These are phyloP conservation scores for Musa beccarii DNA, from an alignment of 176 grass and related monocot genomes.

Conservation along the genomic window DNA sequence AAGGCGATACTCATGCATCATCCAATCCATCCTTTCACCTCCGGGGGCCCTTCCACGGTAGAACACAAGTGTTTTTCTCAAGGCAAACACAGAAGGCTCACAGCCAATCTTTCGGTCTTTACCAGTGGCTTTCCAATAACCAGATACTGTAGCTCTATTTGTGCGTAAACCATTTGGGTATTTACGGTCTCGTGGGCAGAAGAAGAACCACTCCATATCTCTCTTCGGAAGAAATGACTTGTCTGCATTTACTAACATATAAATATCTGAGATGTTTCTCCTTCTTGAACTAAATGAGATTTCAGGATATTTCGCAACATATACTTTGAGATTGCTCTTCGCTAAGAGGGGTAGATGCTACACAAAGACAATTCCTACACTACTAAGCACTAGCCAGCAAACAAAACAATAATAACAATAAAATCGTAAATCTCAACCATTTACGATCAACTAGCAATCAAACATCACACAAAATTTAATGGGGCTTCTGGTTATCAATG, in stretches of 20 bases:
- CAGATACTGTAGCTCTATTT: conserved; percentile 32
- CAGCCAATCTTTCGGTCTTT: conserved; percentile 33
- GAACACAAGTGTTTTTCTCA: conserved; percentile 32
- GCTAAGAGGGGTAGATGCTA: background rate
- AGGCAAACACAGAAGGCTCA: conserved; percentile 12
- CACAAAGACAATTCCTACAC: background rate
- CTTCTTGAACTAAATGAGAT: background rate
- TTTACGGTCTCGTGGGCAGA: conserved; percentile 29
- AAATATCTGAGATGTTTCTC: background rate
- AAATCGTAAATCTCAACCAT: too few species aligned
- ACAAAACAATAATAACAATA: too few species aligned
- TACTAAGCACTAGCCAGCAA: background rate
- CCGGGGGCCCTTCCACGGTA: conserved; percentile 32
- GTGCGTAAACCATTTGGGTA: conserved; percentile 35
- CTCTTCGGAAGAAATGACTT: conserved; percentile 35
- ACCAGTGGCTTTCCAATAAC: conserved; percentile 37
- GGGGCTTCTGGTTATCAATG: background rate
- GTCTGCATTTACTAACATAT: conserved; percentile 14
- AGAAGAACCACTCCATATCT: conserved; percentile 41
- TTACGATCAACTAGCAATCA: too few species aligned
- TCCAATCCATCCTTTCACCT: conserved; percentile 32
- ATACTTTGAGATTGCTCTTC: background rate
- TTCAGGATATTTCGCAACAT: background rate
- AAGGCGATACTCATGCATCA: conserved; percentile 34
- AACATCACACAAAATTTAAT: too few species aligned